Conservation (phyloP, 257 asterid species). For the Ehretia macrophylla region DNA sequence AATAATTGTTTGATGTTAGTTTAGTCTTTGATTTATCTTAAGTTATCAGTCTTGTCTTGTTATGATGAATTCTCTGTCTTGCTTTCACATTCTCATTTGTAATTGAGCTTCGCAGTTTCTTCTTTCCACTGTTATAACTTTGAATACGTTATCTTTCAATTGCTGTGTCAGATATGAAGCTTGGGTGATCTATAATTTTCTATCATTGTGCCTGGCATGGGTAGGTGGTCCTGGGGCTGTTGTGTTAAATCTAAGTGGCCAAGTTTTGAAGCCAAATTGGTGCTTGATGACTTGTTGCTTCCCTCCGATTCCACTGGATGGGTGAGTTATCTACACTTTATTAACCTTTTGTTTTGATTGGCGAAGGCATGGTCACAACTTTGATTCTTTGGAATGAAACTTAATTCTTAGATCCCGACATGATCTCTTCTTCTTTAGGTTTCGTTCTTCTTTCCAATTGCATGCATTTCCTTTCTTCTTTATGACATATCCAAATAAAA, state of each 20-base stretch:
- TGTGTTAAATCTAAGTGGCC: constrained; percentile 65
- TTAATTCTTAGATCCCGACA: background rate
- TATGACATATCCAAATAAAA: no score
- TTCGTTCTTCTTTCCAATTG: no score
- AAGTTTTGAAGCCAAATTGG: constrained; percentile 66
- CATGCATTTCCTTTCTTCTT: no score
- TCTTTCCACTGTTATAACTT: background rate
- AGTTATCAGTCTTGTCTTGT: no score
- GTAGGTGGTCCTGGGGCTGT: constrained; percentile 95
- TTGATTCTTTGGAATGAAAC: background rate
- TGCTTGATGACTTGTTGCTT: constrained; percentile 78
- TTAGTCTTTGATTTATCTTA: background rate
- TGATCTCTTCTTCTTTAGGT: no score
- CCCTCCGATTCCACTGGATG: constrained; percentile 70
- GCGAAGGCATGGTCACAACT: background rate
- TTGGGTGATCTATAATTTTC: constrained; percentile 88
- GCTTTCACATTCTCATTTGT: background rate
- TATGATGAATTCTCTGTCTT: no score
- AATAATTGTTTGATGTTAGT: no score
- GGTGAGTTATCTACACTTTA: constrained; percentile 39
- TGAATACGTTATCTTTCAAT: constrained; percentile 9
- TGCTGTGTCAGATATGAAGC: constrained; percentile 75
- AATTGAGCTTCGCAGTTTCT: background rate
- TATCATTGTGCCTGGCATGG: constrained; percentile 87
- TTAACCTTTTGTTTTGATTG: background rate